These are phyloP conservation scores for Penium margaritaceum DNA, from an alignment of 139 green algal genomes.

Conservation along the genomic window DNA sequence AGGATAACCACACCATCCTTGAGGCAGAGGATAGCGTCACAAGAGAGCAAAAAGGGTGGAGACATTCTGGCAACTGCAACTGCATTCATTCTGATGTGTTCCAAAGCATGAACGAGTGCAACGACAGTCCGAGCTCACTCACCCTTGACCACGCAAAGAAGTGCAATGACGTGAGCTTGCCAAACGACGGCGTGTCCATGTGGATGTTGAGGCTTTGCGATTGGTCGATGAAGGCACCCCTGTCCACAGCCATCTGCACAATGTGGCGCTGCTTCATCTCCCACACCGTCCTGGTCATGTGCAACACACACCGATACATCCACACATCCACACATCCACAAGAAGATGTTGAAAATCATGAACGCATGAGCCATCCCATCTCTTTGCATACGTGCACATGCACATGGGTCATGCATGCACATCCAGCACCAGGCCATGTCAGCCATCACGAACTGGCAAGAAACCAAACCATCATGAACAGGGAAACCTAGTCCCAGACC, in stretches of 20 bases:
- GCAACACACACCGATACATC: too few relatives aligned
- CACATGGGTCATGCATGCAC: too few relatives aligned
- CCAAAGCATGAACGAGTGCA: background rate
- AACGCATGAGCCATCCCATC: too few relatives aligned
- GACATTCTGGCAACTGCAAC: background rate
- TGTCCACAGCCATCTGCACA: slow-evolving; percentile 96
- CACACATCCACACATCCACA: too few relatives aligned
- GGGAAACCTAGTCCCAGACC: too few relatives aligned
- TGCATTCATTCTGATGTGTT: background rate
- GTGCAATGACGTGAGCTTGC: slow-evolving; percentile 96
- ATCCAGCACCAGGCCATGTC: too few relatives aligned
- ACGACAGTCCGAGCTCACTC: background rate
- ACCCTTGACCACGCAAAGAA: slow-evolving; percentile 90
- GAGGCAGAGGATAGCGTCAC: too few relatives aligned
- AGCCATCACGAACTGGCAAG: too few relatives aligned
- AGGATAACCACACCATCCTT: too few relatives aligned
- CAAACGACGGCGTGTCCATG: slow-evolving; percentile 95
- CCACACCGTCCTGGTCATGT: slow-evolving; percentile 79
- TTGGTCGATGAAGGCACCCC: slow-evolving; percentile 97
- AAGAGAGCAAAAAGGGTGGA: background rate
- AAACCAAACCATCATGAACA: too few relatives aligned
- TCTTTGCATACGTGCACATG: too few relatives aligned
- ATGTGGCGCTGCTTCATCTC: slow-evolving; percentile 86
- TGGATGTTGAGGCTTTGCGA: slow-evolving; percentile 93
- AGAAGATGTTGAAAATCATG: too few relatives aligned